Evolutionary conservation across 2,329 filamentous ascomycete genomes (phyloP), one percentile per base, ranked within the genome.

Genomic region (Penicillium sp.): DNA sequence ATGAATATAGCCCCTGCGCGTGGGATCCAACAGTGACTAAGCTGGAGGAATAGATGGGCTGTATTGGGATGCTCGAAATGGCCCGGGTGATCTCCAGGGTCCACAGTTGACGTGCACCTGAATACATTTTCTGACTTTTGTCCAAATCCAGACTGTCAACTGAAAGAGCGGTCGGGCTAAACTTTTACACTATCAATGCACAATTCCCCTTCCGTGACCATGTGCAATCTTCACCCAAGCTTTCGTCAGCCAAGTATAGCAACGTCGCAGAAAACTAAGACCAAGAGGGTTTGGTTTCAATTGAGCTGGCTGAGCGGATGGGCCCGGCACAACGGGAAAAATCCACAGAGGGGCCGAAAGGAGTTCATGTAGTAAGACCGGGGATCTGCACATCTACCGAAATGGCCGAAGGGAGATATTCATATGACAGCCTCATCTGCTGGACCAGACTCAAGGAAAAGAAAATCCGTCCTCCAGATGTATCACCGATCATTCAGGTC

Each of bases 1-100:
- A 78, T 25, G 77, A 79, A 55, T 86, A 86, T 69, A 77, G 80
- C 59, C 81, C 82, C 46, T 83, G 80, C 63, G 71, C 80, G 22
- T 85, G 83, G 84, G 83, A 85, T 71, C 84, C 84, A 4, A 67
- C 65, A 16, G 52, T 56, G 3, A 35, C 55, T 0, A 65, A 51
- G 25, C 35, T 66, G 30, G 60, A 65, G 16, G 64, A 66, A 19
- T 52, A 38, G 25, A 33, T 16, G 45, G 16, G 26, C 16, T 30
- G 30, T 8, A 42, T 19, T 48, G 16, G 14, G 6, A 19, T 6
- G 28, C 28, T 11, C 3, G 26, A 3, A 30, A 11, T 28, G 25
- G 8, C 1, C 5, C 16, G 26, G 26, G 7, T n/a, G 30, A 3
- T 26, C 26, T 30, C 26, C n/a, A 48, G 6, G 2, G 6, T n/a